Evolutionary conservation across 345 rosid genomes (phyloP), one percentile per base, ranked within the genome.

Genomic region (Eucalyptus urophylla): DNA sequence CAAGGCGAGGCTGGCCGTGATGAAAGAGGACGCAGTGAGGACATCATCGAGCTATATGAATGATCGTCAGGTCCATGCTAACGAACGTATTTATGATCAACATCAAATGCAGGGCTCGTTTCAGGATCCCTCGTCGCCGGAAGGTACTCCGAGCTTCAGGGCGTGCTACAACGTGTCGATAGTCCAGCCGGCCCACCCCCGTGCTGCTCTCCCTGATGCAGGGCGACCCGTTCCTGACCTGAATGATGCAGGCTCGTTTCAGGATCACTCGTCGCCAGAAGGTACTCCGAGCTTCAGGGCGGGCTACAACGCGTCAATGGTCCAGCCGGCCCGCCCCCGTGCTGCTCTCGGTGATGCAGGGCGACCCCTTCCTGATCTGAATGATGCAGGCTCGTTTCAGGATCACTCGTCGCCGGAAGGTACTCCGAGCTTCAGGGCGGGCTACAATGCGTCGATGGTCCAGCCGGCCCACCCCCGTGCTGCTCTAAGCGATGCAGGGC

Each of bases 1-100:
- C 14, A 87, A 86, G 47, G 54, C 45, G 50, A 88, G 89, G 90
- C 21, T 87, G 62, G 31, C 54, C 56, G 33, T 21, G 65, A n/a
- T 49, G 19, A 89, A 67, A 86, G 87, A 90, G 22, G 51, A 37
- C 15, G 80, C 86, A 6, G 43, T 6, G 60, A 72, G 81, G 45
- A 72, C 45, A 37, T 76, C 45, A 37, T 76, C 47, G 8, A 76
- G 83, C 83, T 14, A 76, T 21, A 6, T 11, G 83, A 6, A 21
- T 33, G 44, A 86, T n/a, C 44, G 24, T 6, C 45, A 37, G 45
- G 14, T 72, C 43, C 45, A 33, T 19, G 83, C 45, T 5, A 37
- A 37, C 53, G 27, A n/a, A 6, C 65, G 21, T 25, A 51, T 86
- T 33, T 47, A 27, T 15, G 37, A n/a, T n/a, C 87, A 86, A 49